Conservation (phyloP, 106 monocot species). For the Allium fistulosum region DNA sequence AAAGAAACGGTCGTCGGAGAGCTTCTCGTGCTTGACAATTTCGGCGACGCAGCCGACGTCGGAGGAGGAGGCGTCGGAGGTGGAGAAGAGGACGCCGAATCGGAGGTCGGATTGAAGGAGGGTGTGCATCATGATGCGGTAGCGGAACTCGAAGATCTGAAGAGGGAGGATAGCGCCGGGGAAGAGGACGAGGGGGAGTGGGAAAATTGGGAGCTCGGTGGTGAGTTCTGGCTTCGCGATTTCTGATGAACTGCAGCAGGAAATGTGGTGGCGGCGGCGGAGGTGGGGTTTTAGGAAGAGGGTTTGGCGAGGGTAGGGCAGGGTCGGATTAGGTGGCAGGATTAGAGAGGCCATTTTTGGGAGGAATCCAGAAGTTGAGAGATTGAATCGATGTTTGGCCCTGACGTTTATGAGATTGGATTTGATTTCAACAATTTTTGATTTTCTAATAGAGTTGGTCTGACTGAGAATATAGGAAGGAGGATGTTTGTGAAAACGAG, state of each 20-base stretch:
- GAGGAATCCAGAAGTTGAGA: too few species aligned
- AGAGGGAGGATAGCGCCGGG: slow-evolving; percentile 76
- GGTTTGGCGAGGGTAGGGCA: slow-evolving; percentile 5
- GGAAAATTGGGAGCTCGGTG: slow-evolving; percentile 73
- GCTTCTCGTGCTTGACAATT: slow-evolving; percentile 86
- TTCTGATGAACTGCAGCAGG: slow-evolving; percentile 11
- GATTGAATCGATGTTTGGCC: too few species aligned
- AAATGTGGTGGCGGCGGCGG: slow-evolving; percentile 8
- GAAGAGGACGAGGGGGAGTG: slow-evolving; percentile 91
- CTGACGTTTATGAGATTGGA: too few species aligned
- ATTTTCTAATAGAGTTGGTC: too few species aligned
- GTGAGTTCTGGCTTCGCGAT: neutral
- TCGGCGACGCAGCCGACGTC: slow-evolving; percentile 90
- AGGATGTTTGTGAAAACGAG: too few species aligned
- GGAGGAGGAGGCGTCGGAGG: slow-evolving; percentile 21
- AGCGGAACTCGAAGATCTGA: slow-evolving; percentile 99
- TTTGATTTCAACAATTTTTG: too few species aligned
- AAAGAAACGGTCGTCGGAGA: slow-evolving; percentile 89
- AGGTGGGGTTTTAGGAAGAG: neutral
- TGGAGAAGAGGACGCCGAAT: slow-evolving; percentile 80
- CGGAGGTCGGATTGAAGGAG: slow-evolving; percentile 80
- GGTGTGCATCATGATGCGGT: slow-evolving; percentile 97
- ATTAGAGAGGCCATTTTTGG: neutral
- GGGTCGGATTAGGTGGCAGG: slow-evolving; percentile 1
- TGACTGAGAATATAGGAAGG: too few species aligned